Evolutionary conservation across 306 rosid species (phyloP).

Genomic region (Dryas octopetala): DNA sequence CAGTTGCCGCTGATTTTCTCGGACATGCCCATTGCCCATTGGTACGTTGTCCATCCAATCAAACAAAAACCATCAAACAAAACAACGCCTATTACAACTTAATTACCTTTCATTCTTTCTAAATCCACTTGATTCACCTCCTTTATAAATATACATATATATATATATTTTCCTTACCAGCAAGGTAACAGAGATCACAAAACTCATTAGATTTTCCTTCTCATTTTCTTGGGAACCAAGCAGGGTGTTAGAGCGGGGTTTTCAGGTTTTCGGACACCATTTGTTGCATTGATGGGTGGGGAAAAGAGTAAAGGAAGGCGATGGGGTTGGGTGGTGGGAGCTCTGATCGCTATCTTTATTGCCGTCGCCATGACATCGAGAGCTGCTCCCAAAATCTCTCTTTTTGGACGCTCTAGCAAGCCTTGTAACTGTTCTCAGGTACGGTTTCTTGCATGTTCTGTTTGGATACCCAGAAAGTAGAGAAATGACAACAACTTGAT

Average conservation of each 20-base stretch:
- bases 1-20: constrained; percentile 12
- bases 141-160: background rate
- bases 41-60: background rate
- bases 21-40: background rate
- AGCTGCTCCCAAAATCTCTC: constrained; percentile 43
- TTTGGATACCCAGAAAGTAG: constrained; percentile 13
- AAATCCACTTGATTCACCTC: background rate
- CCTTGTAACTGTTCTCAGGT: constrained; percentile 75
- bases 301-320: constrained; percentile 34
- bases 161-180: background rate
- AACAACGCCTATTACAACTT: background rate
- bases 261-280: background rate
- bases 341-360: constrained; percentile 50
- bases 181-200: background rate
- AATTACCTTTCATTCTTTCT: background rate
- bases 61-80: constrained; percentile 7
- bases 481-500: background rate
- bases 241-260: background rate
- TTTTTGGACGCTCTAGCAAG: constrained; percentile 49
- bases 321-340: constrained; percentile 60
- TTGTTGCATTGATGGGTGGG: constrained; percentile 37
- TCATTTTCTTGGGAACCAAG: constrained; percentile 21
- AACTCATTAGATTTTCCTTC: background rate
- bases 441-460: constrained; percentile 20
- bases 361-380: constrained; percentile 59